Evolutionary conservation across 108 stramenopile genomes (phyloP).

Genomic region (Cyclotella choctawhatcheeana): DNA sequence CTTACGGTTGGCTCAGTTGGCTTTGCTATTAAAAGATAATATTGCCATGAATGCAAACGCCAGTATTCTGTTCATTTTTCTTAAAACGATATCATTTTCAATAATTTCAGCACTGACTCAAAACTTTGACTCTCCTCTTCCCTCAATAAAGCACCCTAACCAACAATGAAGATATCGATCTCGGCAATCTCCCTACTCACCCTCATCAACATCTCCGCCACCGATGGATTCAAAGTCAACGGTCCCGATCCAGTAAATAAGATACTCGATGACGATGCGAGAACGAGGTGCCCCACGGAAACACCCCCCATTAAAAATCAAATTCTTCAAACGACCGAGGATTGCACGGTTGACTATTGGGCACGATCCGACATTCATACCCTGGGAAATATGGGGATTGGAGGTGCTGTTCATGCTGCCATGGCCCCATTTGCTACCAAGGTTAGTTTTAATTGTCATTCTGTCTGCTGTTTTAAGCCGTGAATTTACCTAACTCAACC

Average conservation of each 20-base stretch:
- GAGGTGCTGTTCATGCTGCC: constrained; percentile 73
- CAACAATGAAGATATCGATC: constrained; percentile 23
- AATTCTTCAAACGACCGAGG: constrained; percentile 23
- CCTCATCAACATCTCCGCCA: not conserved
- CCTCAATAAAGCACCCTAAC: not conserved
- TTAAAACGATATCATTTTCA: not conserved
- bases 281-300: constrained; percentile 1
- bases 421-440: constrained; percentile 80
- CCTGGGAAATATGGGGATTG: constrained; percentile 60
- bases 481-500: not conserved
- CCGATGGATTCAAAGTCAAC: constrained; percentile 65
- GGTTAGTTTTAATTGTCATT: constrained; percentile 13
- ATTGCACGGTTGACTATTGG: constrained; percentile 58
- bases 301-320: constrained; percentile 31
- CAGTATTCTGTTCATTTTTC: too few species aligned
- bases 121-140: not conserved
- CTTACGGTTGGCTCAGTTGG: too few species aligned
- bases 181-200: constrained; percentile 9
- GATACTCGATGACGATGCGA: constrained; percentile 52
- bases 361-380: constrained; percentile 58
- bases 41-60: too few species aligned
- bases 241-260: constrained; percentile 93
- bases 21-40: too few species aligned
- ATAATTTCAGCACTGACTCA: not conserved
- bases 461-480: not conserved